Evolutionary conservation across 2,329 filamentous ascomycete species (phyloP), one percentile per base, ranked within the genome.

Genomic region (Camptophora hylomeconis): DNA sequence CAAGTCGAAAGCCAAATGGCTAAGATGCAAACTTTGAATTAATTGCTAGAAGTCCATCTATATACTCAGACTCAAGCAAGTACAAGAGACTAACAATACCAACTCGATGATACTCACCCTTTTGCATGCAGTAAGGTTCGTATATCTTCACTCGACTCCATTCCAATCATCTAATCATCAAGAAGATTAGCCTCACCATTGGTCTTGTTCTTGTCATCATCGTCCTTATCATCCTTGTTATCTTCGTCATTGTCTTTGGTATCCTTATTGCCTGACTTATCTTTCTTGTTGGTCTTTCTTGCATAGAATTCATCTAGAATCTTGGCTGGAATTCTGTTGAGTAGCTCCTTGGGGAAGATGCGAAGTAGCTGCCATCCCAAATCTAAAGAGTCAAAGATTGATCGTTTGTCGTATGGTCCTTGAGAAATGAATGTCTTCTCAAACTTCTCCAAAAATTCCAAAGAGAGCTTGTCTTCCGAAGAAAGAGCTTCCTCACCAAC

Each of bases 371-470:
- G 87, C 89, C 89, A 98, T 22, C 89, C 92, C 47, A 92, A 72
- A 48, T 98, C 92, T 38, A 98, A 72, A 24, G 83, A 92, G 58
- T 98, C 89, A 58, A 73, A 86, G 51, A 98, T 93, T 40, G 69
- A 77, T 47, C 89, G 79, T 42, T 79, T 78, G 61, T 98, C 89
- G 61, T 98, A 98, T 11, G 84, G 65, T 30, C 81, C 82, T 60
- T 98, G 89, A 40, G 70, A 67, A 56, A 98, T 92, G 60, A 95
- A 98, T 34, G 80, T 82, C 40, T 80, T 78, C 65, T 98, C 89
- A 52, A 98, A 98, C 63, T 95, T 95, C 53, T 95, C 87, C 47
- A 98, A 64, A 67, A 98, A 98, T 58, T 98, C 89, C 20, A 98
- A 72, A 6, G 87, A 93, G 34, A 95, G 73, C 67, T 95, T 95